These are phyloP conservation scores for Lactifluus echinatus DNA, from an alignment of 768 basidiomycete species.

Conservation along the genomic window DNA sequence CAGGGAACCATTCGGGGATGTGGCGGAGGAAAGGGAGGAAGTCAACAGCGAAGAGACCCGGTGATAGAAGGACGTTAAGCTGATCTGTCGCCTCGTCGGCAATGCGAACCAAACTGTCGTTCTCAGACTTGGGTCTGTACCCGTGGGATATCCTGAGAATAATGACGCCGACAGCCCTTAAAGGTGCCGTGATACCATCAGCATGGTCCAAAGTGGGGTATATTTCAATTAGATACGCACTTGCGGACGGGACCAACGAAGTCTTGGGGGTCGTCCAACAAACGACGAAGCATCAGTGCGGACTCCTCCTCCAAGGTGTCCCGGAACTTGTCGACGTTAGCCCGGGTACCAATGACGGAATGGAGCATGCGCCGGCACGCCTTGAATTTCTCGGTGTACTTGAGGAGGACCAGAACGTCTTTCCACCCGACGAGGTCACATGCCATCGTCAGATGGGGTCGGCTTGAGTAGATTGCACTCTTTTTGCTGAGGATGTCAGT, in stretches of 20 bases:
- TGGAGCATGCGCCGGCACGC: conserved; percentile 20
- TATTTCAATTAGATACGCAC: conserved; percentile 1
- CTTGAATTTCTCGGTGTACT: conserved; percentile 20
- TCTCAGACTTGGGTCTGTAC: conserved; percentile 14
- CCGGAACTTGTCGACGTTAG: conserved; percentile 15
- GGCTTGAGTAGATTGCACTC: conserved; percentile 23
- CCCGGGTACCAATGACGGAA: conserved; percentile 17
- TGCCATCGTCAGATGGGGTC: conserved; percentile 21
- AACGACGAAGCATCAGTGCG: conserved; percentile 8
- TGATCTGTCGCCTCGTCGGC: conserved; percentile 22
- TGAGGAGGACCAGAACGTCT: conserved; percentile 20
- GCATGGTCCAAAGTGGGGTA: neutral
- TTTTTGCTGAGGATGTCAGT: conserved; percentile 24
- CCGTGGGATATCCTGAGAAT: conserved; percentile 21
- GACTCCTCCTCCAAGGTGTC: conserved; percentile 19
- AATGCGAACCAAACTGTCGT: conserved; percentile 21
- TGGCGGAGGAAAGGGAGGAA: conserved; percentile 21
- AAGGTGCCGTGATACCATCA: neutral
- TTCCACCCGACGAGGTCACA: conserved; percentile 21
- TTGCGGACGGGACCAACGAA: conserved; percentile 20
- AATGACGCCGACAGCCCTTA: conserved; percentile 17
- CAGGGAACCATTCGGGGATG: conserved; percentile 23
- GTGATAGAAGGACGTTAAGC: conserved; percentile 12
- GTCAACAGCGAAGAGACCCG: conserved; percentile 21
- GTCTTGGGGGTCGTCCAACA: conserved; percentile 17